phyloP scores from a whole-genome alignment of 2,329 filamentous ascomycete genomes.

The Fusarium lyarnte region DNA sequence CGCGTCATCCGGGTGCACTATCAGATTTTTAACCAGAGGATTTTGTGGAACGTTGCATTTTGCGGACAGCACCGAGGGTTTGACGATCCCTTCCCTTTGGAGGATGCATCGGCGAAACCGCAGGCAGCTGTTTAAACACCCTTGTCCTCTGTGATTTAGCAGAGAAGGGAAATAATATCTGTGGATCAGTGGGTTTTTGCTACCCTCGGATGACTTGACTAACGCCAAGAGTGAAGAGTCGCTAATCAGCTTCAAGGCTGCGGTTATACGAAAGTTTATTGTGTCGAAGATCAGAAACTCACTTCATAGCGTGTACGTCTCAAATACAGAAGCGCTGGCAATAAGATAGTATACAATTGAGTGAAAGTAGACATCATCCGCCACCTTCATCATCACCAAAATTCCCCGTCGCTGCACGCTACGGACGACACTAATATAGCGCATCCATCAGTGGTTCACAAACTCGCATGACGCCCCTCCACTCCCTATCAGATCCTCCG shows the following conservation, averaged over 20 bases:
- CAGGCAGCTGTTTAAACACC: constrained; percentile 19
- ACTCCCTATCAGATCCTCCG: neutral
- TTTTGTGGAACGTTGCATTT: neutral
- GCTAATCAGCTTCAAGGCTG: neutral
- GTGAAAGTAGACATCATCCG: neutral
- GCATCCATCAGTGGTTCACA: neutral
- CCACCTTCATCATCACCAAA: neutral
- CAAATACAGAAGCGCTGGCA: fast-evolving
- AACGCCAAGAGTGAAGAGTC: constrained; percentile 20
- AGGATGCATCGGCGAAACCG: constrained; percentile 16
- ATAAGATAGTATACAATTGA: too few relatives aligned
- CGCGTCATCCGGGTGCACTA: constrained; percentile 17
- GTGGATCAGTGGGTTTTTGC: neutral
- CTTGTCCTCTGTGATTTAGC: constrained; percentile 1
- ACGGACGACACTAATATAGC: neutral
- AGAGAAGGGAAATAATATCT: neutral
- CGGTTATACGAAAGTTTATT: neutral
- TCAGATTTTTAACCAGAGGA: neutral
- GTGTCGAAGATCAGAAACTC: neutral
- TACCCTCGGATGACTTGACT: constrained; percentile 16
- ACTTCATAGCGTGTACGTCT: fast-evolving
- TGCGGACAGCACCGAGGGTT: neutral
- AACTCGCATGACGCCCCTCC: constrained; percentile 8
- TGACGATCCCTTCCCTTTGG: neutral
- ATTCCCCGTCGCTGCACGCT: neutral